These are phyloP conservation scores for Dictyostelium gargantuum DNA, from an alignment of 208 protist species.

Conservation along the genomic window DNA sequence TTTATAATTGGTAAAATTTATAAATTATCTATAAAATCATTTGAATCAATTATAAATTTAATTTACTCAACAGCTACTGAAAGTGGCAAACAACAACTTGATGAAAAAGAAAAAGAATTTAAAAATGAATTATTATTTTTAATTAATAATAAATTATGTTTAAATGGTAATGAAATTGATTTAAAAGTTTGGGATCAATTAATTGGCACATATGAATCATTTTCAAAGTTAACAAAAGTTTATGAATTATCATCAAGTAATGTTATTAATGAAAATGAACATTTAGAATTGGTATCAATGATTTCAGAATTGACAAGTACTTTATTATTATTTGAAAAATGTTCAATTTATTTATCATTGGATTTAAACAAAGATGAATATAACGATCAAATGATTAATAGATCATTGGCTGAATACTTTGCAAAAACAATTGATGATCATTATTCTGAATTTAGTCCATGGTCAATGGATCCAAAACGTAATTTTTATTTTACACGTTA, in stretches of 20 bases:
- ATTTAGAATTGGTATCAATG: neutral
- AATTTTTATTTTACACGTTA: neutral
- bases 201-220: constrained; percentile 19
- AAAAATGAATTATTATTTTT: neutral
- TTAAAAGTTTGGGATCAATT: constrained; percentile 12
- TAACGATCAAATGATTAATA: neutral
- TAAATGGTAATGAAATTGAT: neutral
- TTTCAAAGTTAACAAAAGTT: neutral
- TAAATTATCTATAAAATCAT: neutral
- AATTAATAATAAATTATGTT: neutral
- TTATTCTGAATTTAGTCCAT: constrained; percentile 59
- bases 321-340: constrained; percentile 11
- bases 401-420: constrained; percentile 54
- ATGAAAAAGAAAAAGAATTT: neutral
- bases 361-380: neutral
- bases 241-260: neutral
- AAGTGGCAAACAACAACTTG: neutral
- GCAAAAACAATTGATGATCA: constrained; percentile 66
- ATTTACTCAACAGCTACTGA: neutral
- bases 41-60: neutral
- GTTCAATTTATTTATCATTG: neutral
- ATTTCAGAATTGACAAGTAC: neutral
- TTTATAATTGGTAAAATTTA: neutral
- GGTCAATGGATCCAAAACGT: constrained; percentile 50
- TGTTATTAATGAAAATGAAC: neutral